A percentile compares a stretch with the other conserved stretches of the same genome.
These are phyloP conservation scores for Vaccinium corymbosum DNA, from an alignment of 148 eudicot species.

Conservation along the genomic window DNA sequence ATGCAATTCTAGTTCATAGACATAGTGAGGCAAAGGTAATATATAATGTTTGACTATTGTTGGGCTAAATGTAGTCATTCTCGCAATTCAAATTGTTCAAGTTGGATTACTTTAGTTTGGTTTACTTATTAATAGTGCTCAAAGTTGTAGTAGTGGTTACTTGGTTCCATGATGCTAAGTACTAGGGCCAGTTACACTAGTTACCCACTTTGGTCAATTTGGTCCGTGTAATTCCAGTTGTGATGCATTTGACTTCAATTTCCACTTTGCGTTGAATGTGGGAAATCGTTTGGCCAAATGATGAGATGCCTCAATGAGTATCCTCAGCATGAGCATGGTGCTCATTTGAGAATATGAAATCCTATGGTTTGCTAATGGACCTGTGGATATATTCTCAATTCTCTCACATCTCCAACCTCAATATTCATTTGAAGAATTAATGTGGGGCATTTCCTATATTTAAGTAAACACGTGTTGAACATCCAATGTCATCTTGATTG, in stretches of 20 bases:
- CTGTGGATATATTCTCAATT: neutral
- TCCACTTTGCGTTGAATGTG: neutral
- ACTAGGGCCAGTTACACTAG: neutral
- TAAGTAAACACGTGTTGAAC: neutral
- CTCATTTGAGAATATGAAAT: slow-evolving; percentile 3
- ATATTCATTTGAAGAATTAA: too few species aligned
- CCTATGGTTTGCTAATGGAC: neutral
- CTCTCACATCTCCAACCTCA: too few species aligned
- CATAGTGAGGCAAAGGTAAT: neutral
- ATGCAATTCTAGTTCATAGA: neutral
- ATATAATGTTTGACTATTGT: neutral
- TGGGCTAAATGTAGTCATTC: neutral
- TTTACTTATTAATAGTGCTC: neutral
- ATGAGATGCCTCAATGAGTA: neutral
- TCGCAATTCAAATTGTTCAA: neutral
- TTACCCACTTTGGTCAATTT: neutral
- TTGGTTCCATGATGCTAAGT: neutral
- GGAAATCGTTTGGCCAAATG: neutral
- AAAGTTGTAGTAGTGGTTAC: neutral
- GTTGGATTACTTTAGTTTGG: neutral
- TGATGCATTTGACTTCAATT: neutral
- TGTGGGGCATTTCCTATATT: too few species aligned
- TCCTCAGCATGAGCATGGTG: neutral
- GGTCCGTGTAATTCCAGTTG: neutral
- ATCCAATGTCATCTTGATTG: neutral